phyloP scores from a whole-genome alignment of 441 rosid species.

The Adansonia rubrostipa region DNA sequence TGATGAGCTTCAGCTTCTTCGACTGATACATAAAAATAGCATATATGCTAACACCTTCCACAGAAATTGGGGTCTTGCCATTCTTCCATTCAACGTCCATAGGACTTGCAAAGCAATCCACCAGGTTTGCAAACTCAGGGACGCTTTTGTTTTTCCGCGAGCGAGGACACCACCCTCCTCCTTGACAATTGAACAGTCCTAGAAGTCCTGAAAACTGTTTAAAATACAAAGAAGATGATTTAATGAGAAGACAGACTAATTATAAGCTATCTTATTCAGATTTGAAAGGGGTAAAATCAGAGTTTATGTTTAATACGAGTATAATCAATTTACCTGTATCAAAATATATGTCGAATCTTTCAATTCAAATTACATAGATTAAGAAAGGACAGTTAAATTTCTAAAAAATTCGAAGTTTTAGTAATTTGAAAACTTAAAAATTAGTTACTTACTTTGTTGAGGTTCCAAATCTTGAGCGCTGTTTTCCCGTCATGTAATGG shows the following conservation, averaged over 20 bases:
- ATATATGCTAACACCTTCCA: conserved; percentile 17
- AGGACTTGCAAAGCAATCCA: conserved; percentile 28
- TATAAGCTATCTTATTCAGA: too few species aligned
- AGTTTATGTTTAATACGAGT: too few species aligned
- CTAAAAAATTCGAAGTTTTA: not conserved
- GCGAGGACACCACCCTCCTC: conserved; percentile 38
- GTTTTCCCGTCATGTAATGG: conserved; percentile 82
- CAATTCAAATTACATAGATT: too few species aligned
- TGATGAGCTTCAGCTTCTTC: conserved; percentile 29
- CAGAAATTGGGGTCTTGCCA: conserved; percentile 26
- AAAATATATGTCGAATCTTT: too few species aligned
- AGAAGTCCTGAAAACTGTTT: conserved; percentile 32
- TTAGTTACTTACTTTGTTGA: conserved; percentile 54
- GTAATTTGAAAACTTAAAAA: conserved; percentile 12
- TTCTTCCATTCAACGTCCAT: conserved; percentile 35
- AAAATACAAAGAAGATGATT: not conserved
- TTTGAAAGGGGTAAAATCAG: too few species aligned
- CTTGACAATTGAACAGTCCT: conserved; percentile 45
- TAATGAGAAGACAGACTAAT: not conserved
- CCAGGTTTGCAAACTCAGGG: conserved; percentile 22
- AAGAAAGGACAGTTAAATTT: too few species aligned
- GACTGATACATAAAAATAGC: conserved; percentile 28
- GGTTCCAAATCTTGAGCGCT: conserved; percentile 87
- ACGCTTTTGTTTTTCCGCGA: conserved; percentile 23
- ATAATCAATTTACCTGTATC: too few species aligned